A percentile compares a stretch with the other conserved stretches of the same genome.
Evolutionary conservation across 1,284 basidiomycete species (phyloP).

Genomic region (Neolentinus lepideus): DNA sequence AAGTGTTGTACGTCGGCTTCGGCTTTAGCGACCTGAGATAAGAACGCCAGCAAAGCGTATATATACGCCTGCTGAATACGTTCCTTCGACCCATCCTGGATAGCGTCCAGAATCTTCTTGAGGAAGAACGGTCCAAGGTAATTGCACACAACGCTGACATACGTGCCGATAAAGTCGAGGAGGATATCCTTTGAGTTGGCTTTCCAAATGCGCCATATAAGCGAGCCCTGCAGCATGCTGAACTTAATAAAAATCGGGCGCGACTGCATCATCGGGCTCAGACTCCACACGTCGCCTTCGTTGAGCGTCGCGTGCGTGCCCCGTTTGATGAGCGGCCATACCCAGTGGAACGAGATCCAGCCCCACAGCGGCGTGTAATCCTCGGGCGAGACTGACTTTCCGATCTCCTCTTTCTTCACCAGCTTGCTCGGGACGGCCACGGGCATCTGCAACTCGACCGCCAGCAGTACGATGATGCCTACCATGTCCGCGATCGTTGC

Average conservation of each 20-base stretch:
- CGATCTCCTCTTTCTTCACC: constrained; percentile 43
- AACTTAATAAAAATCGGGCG: constrained; percentile 62
- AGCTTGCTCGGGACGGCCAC: constrained; percentile 42
- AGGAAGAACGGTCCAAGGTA: constrained; percentile 67
- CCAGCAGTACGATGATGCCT: constrained; percentile 31
- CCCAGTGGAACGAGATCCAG: constrained; percentile 81
- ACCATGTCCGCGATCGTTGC: constrained; percentile 35
- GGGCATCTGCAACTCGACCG: constrained; percentile 48
- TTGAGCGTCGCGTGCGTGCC: constrained; percentile 58
- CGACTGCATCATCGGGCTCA: constrained; percentile 66
- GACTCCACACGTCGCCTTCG: constrained; percentile 63
- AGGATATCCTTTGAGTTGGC: constrained; percentile 71
- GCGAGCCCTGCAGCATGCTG: constrained; percentile 34
- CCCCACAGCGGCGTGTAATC: constrained; percentile 71
- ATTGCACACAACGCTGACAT: constrained; percentile 59
- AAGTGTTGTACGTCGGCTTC: constrained; percentile 73
- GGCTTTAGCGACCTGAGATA: constrained; percentile 51
- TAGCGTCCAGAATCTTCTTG: constrained; percentile 46
- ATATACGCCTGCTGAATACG: constrained; percentile 45
- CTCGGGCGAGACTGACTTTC: constrained; percentile 53
- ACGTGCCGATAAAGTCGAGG: constrained; percentile 61
- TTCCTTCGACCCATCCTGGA: neutral
- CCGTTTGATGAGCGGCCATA: constrained; percentile 55
- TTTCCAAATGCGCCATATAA: constrained; percentile 56
- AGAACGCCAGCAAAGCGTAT: constrained; percentile 62